These are phyloP conservation scores for Astragalus membranaceus DNA, from an alignment of 306 rosid species.

Conservation along the genomic window DNA sequence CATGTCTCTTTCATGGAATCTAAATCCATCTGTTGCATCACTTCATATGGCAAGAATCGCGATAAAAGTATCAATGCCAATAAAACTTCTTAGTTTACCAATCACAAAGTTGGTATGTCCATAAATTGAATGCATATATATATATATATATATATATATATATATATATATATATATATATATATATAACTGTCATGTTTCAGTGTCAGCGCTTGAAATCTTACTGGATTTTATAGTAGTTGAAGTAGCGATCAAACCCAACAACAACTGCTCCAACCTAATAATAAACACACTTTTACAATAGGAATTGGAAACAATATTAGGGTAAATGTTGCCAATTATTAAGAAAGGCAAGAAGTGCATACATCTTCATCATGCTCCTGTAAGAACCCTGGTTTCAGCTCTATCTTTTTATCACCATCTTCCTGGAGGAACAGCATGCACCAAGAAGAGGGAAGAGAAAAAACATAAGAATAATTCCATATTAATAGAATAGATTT, in stretches of 20 bases:
- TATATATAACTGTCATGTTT: constrained; percentile 4
- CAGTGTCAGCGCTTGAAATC: constrained; percentile 32
- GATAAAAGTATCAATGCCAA: constrained; percentile 15
- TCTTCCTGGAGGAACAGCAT: constrained; percentile 54
- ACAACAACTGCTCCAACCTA: constrained; percentile 99
- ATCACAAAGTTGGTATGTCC: background rate
- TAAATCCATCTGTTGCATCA: too few species aligned
- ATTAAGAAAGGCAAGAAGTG: constrained; percentile 22
- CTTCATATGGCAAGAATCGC: too few species aligned
- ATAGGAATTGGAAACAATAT: background rate
- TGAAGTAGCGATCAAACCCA: constrained; percentile 96
- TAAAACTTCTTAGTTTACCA: background rate
- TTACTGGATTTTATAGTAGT: constrained; percentile 97
- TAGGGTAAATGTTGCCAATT: background rate
- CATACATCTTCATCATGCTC: constrained; percentile 83
- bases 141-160: too few species aligned
- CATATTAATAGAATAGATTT: background rate
- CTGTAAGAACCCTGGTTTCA: constrained; percentile 91
- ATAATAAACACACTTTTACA: constrained; percentile 14
- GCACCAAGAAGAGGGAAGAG: background rate
- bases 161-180: background rate
- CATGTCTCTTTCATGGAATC: too few species aligned
- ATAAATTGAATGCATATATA: background rate
- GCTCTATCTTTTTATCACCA: constrained; percentile 86
- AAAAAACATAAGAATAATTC: background rate